Evolutionary conservation across 768 basidiomycete species (phyloP), one percentile per base, ranked within the genome.

Genomic region (Serpula lacrymans): DNA sequence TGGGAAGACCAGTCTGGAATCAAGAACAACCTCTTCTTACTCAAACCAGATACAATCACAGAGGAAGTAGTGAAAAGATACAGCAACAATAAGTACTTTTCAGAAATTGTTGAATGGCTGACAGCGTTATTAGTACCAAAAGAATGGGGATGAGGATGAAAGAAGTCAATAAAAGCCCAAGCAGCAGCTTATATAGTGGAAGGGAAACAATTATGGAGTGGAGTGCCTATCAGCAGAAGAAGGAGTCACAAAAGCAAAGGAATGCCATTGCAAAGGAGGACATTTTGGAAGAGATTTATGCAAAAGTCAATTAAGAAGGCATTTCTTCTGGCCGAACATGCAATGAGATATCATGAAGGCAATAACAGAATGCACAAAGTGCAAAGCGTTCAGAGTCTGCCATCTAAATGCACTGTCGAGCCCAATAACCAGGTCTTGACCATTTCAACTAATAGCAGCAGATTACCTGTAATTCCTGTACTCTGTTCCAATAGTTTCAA

Each of bases 381-480:
- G 60, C 46, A 48, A 52, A 30, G 46, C 48, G 29, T 50, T 58
- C 26, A 40, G 62, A 3, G 17, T 42, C 8, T 16, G 40, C 1
- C 45, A 59, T 34, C 33, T 54, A 1, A 43, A 54, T 35, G 4
- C 54, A 8, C 57, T 72, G 0, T 49, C 69, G 9, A 48, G 68
- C 25, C 70, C 64, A 0, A 64, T 71, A 27, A 65, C 57, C 5
- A 23, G 59, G 0, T 41, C 52, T 0, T 63, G 64, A 35, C 70
- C 67, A 4, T 69, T 58, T 25, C 38, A 64, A 39, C 48, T 63
- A 12, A 12, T 59, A 5, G 43, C 55, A 0, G 54, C 45, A 0
- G 61, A 71, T 49, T 63, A 64, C 26, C 50, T 72, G 10, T 57
- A 57, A 0, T 41, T 69, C n/a, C n/a, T n/a, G n/a, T n/a, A n/a